Percentiles rank a stretch among this genome's conserved stretches.
Evolutionary conservation across 306 rosid species (phyloP).

Genomic region (Heteromeles arbutifolia): DNA sequence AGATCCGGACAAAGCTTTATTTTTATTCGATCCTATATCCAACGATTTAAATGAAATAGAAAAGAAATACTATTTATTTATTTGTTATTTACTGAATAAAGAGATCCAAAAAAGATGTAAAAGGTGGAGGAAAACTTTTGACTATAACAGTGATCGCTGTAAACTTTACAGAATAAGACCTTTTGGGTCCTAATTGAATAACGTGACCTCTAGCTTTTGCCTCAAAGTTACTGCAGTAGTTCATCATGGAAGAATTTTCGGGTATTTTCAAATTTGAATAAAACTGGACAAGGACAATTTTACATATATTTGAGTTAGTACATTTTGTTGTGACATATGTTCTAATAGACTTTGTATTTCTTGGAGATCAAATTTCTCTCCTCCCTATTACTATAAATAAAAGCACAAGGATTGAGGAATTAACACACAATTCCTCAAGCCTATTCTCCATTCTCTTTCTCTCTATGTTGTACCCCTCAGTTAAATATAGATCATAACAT

Average conservation of each 20-base stretch:
- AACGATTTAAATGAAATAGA: conserved; percentile 39
- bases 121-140: conserved; percentile 43
- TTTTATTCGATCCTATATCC: conserved; percentile 40
- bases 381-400: too few species aligned
- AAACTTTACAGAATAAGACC: conserved; percentile 16
- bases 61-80: neutral
- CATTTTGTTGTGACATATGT: too few species aligned
- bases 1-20: conserved; percentile 41
- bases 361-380: too few species aligned
- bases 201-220: conserved; percentile 31
- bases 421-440: too few species aligned
- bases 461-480: too few species aligned
- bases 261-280: neutral
- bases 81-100: conserved; percentile 19
- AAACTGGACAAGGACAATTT: too few species aligned
- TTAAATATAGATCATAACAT: too few species aligned
- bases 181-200: conserved; percentile 35
- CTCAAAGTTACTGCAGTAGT: conserved; percentile 36
- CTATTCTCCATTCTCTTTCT: too few species aligned
- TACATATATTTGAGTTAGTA: too few species aligned
- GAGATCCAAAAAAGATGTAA: conserved; percentile 28
- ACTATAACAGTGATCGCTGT: conserved; percentile 39
- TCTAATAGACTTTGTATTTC: too few species aligned
- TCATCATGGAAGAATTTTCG: neutral
- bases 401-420: too few species aligned